phyloP scores from a whole-genome alignment of 257 asterid species.

The Asclepias syriaca region DNA sequence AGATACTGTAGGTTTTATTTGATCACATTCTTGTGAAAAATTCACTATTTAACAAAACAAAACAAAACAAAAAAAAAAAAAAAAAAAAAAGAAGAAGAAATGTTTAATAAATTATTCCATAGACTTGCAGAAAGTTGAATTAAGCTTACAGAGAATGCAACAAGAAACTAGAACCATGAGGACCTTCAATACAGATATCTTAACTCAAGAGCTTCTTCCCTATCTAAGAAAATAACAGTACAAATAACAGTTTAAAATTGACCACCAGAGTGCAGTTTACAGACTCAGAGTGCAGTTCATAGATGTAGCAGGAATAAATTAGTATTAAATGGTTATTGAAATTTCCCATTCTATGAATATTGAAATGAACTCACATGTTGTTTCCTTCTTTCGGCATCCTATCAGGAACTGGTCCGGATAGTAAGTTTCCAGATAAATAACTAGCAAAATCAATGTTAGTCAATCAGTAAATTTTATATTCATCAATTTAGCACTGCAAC shows the following conservation, averaged over 20 bases:
- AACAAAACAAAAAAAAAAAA: too few species aligned
- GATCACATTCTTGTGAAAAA: background rate
- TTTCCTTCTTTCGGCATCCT: conserved; percentile 44
- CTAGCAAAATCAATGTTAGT: conserved; percentile 30
- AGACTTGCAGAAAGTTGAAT: background rate
- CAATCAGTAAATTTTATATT: background rate
- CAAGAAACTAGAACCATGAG: background rate
- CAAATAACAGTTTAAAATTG: background rate
- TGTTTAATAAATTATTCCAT: background rate
- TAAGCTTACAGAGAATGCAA: background rate
- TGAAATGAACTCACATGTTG: conserved; percentile 28
- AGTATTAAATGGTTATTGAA: background rate
- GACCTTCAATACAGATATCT: background rate
- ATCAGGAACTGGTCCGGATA: conserved; percentile 41
- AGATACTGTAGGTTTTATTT: background rate
- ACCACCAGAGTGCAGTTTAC: background rate
- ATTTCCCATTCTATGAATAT: background rate
- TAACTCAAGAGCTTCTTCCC: background rate
- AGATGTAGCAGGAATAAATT: background rate
- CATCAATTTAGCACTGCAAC: background rate
- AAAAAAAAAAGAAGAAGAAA: background rate
- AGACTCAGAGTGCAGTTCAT: background rate
- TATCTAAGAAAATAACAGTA: background rate
- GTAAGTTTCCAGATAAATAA: conserved; percentile 55
- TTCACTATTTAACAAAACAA: background rate